phyloP scores from a whole-genome alignment of 345 rosid genomes.

The Brassica incana region DNA sequence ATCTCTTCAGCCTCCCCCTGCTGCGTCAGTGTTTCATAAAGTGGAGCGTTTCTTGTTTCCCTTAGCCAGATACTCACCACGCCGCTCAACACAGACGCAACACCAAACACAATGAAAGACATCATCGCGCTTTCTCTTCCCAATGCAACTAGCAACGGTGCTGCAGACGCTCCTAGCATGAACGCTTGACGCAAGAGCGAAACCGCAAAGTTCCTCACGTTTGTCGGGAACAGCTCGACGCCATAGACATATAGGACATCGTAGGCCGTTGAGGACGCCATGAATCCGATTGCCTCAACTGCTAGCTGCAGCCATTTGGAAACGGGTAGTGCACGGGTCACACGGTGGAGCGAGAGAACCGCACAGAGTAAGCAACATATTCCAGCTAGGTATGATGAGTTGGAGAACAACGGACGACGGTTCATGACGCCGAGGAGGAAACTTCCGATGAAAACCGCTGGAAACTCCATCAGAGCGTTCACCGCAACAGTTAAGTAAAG shows the following conservation, averaged over 20 bases:
- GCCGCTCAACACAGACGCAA: slow-evolving; percentile 52
- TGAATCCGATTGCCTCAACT: slow-evolving; percentile 62
- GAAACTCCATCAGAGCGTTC: slow-evolving; percentile 77
- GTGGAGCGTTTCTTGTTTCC: slow-evolving; percentile 66
- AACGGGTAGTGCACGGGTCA: not conserved
- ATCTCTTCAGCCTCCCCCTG: slow-evolving; percentile 51
- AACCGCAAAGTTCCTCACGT: slow-evolving; percentile 69
- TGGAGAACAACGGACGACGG: slow-evolving; percentile 55
- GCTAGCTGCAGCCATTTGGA: slow-evolving; percentile 58
- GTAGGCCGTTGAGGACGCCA: slow-evolving; percentile 61
- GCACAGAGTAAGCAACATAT: slow-evolving; percentile 55
- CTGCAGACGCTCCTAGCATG: slow-evolving; percentile 77
- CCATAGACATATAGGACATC: slow-evolving; percentile 59
- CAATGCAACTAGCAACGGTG: slow-evolving; percentile 60
- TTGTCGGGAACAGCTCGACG: slow-evolving; percentile 75
- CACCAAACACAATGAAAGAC: slow-evolving; percentile 58
- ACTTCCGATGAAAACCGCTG: slow-evolving; percentile 58
- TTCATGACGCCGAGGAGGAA: slow-evolving; percentile 49
- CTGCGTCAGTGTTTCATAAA: slow-evolving; percentile 61
- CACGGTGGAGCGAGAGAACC: slow-evolving; percentile 41
- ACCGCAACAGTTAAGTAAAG: slow-evolving; percentile 58
- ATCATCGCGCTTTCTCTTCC: slow-evolving; percentile 57
- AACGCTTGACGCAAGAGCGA: slow-evolving; percentile 55
- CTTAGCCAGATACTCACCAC: slow-evolving; percentile 55
- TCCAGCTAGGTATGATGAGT: slow-evolving; percentile 56